A percentile compares a stretch with the other conserved stretches of the same genome.
These are phyloP conservation scores for Boletus vinaceobasis DNA, from an alignment of 768 basidiomycete species.

Conservation along the genomic window DNA sequence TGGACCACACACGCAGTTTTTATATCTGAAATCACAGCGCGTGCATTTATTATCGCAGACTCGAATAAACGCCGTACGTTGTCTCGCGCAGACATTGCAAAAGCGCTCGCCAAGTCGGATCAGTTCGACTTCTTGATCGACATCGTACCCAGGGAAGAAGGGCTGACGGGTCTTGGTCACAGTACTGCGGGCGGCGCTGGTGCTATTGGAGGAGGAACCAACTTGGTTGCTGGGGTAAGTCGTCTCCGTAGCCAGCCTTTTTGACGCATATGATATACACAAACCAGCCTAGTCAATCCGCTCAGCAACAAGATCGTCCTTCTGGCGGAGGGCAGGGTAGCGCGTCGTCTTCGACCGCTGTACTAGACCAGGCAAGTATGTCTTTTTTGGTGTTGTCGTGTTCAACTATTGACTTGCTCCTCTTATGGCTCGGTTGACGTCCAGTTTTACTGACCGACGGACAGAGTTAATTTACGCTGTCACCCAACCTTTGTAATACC, in stretches of 20 bases:
- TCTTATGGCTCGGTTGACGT: background rate
- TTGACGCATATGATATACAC: background rate
- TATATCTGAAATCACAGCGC: conserved; percentile 93
- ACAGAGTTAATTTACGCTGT: conserved; percentile 1
- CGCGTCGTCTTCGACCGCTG: conserved; percentile 19
- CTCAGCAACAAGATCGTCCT: conserved; percentile 25
- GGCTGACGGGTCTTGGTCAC: conserved; percentile 23
- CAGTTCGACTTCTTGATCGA: conserved; percentile 98
- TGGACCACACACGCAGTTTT: conserved; percentile 58
- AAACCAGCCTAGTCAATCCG: conserved; percentile 23
- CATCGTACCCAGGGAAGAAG: conserved; percentile 86
- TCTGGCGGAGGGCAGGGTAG: conserved; percentile 15
- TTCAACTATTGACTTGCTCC: background rate
- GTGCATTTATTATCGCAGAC: conserved; percentile 94
- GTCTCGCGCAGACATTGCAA: conserved; percentile 89
- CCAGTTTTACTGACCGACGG: conserved; percentile 23
- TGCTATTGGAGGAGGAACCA: conserved; percentile 9
- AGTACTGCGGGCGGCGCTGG: background rate
- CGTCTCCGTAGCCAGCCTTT: background rate
- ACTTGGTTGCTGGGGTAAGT: conserved; percentile 26
- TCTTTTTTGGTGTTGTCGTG: background rate
- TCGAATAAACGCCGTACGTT: conserved; percentile 95
- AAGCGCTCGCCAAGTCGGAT: conserved; percentile 88
- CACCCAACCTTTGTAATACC: conserved; percentile 3
- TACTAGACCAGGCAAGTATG: conserved; percentile 24